Evolutionary conservation across 768 basidiomycete species (phyloP).

Genomic region (Tulasnella calospora): DNA sequence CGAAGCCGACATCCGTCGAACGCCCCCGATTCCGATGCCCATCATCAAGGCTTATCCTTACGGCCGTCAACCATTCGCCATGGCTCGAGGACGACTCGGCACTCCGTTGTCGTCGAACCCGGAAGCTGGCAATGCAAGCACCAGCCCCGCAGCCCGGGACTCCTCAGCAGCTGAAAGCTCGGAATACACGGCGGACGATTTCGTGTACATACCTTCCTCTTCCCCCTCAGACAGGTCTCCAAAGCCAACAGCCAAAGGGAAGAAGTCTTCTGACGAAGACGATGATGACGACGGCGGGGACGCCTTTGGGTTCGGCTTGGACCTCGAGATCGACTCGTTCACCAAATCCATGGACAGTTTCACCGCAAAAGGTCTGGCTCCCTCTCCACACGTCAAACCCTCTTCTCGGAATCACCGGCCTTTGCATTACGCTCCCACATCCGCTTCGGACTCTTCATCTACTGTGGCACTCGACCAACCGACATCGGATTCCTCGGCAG

Average conservation of each 20-base stretch:
- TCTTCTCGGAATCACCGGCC: background rate
- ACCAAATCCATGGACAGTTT: constrained; percentile 41
- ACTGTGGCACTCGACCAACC: background rate
- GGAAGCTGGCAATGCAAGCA: background rate
- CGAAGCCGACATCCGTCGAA: background rate
- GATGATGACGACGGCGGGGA: constrained; percentile 15
- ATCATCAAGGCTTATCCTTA: constrained; percentile 28
- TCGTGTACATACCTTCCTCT: constrained; percentile 3
- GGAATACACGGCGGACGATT: constrained; percentile 5
- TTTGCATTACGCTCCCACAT: constrained; percentile 3
- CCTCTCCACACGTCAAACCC: constrained; percentile 34
- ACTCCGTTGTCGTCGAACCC: background rate
- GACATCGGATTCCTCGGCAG: background rate
- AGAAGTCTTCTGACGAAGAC: background rate
- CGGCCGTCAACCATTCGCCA: constrained; percentile 17
- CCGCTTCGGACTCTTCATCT: background rate
- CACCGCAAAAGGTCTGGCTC: constrained; percentile 29
- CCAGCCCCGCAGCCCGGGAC: background rate
- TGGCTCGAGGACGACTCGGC: background rate
- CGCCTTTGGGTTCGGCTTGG: constrained; percentile 35
- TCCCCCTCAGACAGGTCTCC: background rate
- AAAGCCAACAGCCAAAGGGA: background rate
- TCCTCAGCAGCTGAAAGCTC: background rate
- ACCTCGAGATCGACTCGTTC: constrained; percentile 65
- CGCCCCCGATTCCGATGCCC: constrained; percentile 22